A percentile compares a stretch with the other conserved stretches of the same genome.
Evolutionary conservation across 2,329 filamentous ascomycete species (phyloP).

Genomic region (Apiospora arundinis): DNA sequence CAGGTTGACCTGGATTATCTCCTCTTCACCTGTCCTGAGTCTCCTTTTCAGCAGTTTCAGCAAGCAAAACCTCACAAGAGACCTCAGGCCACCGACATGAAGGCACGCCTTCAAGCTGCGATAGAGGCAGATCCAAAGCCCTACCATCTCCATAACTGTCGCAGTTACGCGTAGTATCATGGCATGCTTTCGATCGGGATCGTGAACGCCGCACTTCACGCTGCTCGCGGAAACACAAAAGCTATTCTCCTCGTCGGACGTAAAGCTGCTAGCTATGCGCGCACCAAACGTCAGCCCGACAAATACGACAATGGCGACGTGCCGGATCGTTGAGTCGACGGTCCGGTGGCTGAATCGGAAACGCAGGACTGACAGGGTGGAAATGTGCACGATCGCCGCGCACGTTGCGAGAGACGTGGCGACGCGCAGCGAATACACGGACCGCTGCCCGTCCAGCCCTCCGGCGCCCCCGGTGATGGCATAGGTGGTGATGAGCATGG

Average conservation of each 20-base stretch:
- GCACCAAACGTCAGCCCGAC: background rate
- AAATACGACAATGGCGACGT: background rate
- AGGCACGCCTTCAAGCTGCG: background rate
- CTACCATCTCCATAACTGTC: background rate
- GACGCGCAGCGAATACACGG: background rate
- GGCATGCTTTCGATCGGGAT: too few species aligned
- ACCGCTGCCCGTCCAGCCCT: background rate
- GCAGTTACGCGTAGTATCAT: background rate
- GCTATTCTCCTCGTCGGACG: background rate
- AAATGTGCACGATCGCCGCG: background rate
- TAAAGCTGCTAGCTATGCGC: background rate
- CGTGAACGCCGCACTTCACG: too few species aligned
- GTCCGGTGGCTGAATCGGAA: background rate
- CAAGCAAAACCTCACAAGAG: background rate
- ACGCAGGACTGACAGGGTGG: background rate
- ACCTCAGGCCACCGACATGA: background rate
- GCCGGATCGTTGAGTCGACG: background rate
- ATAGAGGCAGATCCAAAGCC: background rate
- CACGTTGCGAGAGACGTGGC: background rate
- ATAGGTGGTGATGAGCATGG: background rate
- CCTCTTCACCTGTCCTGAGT: too few species aligned
- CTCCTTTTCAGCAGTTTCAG: background rate
- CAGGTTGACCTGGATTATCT: background rate
- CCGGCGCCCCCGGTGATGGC: background rate
- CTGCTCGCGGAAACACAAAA: background rate